Conservation (phyloP, 2,329 filamentous ascomycete species). For the Epichloe brachyelytri region DNA sequence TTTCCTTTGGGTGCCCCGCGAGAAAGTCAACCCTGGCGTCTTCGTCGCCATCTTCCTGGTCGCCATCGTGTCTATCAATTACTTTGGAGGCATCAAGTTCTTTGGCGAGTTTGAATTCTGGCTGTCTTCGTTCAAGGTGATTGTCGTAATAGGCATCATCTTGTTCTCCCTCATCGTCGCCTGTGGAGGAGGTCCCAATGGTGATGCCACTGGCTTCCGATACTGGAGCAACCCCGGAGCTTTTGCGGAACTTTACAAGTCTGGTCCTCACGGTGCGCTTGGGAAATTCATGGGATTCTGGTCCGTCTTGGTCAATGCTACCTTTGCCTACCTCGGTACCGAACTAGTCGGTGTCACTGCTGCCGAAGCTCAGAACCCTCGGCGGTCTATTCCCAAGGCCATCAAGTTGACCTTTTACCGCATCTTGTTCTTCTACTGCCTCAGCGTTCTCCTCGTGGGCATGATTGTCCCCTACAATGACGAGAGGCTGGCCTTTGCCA, state of each 20-base stretch:
- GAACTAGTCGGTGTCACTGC: constrained; percentile 69
- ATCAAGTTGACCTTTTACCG: constrained; percentile 75
- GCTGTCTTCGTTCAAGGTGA: constrained; percentile 53
- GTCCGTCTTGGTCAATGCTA: constrained; percentile 61
- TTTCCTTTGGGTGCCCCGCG: constrained; percentile 59
- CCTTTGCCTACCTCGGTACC: constrained; percentile 67
- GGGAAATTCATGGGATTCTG: constrained; percentile 52
- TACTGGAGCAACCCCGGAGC: constrained; percentile 52
- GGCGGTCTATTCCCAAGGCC: constrained; percentile 61
- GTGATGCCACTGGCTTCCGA: constrained; percentile 49
- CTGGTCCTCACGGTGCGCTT: constrained; percentile 9
- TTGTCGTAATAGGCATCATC: constrained; percentile 54
- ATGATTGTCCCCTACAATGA: constrained; percentile 67
- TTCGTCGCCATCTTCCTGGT: constrained; percentile 63
- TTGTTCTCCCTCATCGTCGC: constrained; percentile 51
- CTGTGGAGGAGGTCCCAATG: constrained; percentile 50
- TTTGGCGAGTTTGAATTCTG: constrained; percentile 56
- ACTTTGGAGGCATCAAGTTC: constrained; percentile 46
- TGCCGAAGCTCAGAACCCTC: constrained; percentile 67
- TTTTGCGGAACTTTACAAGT: constrained; percentile 18
- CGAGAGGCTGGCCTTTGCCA: constrained; percentile 43
- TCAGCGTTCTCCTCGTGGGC: constrained; percentile 61
- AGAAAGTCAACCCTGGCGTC: constrained; percentile 61
- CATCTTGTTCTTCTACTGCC: constrained; percentile 67
- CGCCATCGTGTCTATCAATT: constrained; percentile 52